Percentiles rank a stretch among this genome's conserved stretches.
Conservation (phyloP, 306 rosid species). For the Abrus pulchellus region DNA sequence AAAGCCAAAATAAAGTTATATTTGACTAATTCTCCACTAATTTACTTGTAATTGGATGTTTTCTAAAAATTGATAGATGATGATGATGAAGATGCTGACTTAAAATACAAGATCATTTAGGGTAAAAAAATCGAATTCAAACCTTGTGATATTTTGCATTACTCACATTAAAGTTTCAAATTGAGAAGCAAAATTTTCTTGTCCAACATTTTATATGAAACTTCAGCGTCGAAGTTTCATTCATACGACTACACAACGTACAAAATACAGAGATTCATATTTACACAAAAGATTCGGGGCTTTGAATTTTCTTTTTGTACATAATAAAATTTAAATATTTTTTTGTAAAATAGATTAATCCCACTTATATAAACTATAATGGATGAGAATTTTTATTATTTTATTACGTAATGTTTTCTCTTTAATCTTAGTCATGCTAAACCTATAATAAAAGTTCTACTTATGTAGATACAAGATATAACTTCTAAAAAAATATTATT, state of each 20-base stretch:
- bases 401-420: too few species aligned
- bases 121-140: neutral
- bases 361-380: too few species aligned
- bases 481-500: neutral
- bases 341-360: too few species aligned
- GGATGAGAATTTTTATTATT: too few species aligned
- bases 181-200: neutral
- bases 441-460: too few species aligned
- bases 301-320: too few species aligned
- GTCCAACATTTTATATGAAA: neutral
- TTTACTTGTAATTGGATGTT: neutral
- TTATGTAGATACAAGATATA: too few species aligned
- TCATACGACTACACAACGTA: neutral
- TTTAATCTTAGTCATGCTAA: too few species aligned
- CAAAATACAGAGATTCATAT: too few species aligned
- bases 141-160: neutral
- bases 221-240: too few species aligned
- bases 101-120: neutral
- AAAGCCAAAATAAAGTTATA: neutral
- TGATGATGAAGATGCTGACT: neutral
- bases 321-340: too few species aligned
- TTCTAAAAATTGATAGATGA: neutral
- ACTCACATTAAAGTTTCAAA: neutral
- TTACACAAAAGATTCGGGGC: too few species aligned
- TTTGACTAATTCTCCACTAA: neutral